phyloP scores from a whole-genome alignment of 106 monocot genomes.

The Allium fistulosum region DNA sequence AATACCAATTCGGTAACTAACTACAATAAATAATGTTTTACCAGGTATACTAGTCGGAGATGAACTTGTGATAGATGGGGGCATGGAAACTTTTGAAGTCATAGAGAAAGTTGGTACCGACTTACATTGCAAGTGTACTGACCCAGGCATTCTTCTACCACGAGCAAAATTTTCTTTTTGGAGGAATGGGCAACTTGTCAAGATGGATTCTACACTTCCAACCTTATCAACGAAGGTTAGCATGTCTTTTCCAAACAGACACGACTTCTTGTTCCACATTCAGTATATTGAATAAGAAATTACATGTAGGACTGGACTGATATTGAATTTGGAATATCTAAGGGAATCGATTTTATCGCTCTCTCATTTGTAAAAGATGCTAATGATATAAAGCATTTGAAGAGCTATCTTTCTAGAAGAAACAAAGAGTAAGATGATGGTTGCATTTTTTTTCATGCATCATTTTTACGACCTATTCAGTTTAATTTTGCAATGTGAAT shows the following conservation, averaged over 20 bases:
- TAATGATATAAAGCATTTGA: too few species aligned
- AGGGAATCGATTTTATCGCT: conserved; percentile 48
- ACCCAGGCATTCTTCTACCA: conserved; percentile 40
- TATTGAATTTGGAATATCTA: conserved; percentile 53
- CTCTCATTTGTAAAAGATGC: conserved; percentile 33
- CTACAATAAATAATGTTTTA: too few species aligned
- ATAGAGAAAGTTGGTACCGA: conserved; percentile 38
- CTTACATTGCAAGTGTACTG: conserved; percentile 38
- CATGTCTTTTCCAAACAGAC: conserved; percentile 1
- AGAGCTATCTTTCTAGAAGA: conserved; percentile 32
- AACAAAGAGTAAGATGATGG: conserved; percentile 18
- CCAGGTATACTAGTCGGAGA: conserved; percentile 33
- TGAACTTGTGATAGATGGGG: conserved; percentile 45
- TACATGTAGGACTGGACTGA: too few species aligned
- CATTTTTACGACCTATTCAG: neutral
- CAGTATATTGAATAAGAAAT: neutral
- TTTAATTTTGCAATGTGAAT: too few species aligned
- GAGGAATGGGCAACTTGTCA: conserved; percentile 44
- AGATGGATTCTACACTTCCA: conserved; percentile 18
- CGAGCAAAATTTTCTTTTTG: conserved; percentile 44
- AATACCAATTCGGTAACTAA: too few species aligned
- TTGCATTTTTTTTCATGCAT: neutral
- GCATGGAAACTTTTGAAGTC: conserved; percentile 54
- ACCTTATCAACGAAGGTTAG: conserved; percentile 36
- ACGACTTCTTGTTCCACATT: too few species aligned